Base-by-base conservation (phyloP, 2,329 filamentous ascomycete genomes). In the Penicillium sp. region DNA sequence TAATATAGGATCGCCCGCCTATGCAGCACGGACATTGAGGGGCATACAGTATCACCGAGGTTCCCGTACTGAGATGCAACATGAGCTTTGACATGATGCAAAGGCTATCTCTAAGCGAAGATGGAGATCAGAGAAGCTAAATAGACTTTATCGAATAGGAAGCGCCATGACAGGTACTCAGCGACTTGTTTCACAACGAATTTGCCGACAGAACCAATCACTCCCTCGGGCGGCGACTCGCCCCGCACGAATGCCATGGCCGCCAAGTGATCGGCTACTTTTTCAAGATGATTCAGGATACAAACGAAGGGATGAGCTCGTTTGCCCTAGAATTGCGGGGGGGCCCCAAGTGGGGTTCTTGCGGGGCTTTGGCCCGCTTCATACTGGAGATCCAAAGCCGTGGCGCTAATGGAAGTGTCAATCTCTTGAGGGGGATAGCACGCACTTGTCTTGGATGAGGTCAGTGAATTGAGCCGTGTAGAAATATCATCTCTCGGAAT, bases 121-220 rank as follows among this genome's bases (percentile, higher is more conserved):
- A 42, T 47, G 35, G 41, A 37, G 42, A 47, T 25, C 4, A n/a
- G 25, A 10, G 20, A n/a, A 38, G 8, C n/a, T 11, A 15, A 54
- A 55, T 52, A 37, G 35, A 47, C 17, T 60, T 31, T 31, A 25
- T 42, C 60, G 28, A 60, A 58, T 50, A 8, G 48, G 25, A 37
- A 8, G 14, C 8, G 12, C 42, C 17, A 55, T 35, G 42, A 37
- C 17, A 45, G 53, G 1, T 12, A 20, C 20, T 39, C n/a, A 17
- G 31, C 28, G 28, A 22, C 7, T n/a, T 15, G 41, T 17, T 28
- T 20, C 17, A 17, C 20, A 48, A 45, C n/a, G 3, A 15, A 25
- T 38, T 49, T 63, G 41, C 48, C 52, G 58, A 58, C 41, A 7
- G 43, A 28, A 35, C 61, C 52, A 58, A 63, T 63, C 51, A 57